Evolutionary conservation across 495 filamentous ascomycete species (phyloP).

Genomic region (Tuber magnatum): DNA sequence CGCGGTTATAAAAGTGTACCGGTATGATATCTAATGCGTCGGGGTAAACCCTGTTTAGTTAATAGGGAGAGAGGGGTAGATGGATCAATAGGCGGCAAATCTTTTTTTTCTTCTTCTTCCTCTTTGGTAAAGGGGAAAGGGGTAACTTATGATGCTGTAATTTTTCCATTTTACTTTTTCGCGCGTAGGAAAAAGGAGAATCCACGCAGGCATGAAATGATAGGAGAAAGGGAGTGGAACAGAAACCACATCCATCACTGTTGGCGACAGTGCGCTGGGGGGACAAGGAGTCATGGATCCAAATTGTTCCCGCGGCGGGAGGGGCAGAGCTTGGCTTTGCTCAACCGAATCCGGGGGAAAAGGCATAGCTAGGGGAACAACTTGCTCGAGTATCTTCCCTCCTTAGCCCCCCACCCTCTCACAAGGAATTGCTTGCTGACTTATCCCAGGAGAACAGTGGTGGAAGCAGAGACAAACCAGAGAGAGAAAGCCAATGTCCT

Average conservation of each 20-base stretch:
- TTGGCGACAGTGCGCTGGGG: neutral
- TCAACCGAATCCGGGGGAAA: slow-evolving; percentile 2
- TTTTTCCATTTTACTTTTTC: neutral
- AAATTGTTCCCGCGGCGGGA: neutral
- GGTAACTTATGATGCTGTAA: neutral
- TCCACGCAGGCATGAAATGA: neutral
- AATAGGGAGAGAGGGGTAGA: neutral
- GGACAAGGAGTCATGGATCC: neutral
- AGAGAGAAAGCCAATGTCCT: neutral
- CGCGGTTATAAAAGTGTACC: neutral
- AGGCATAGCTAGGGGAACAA: neutral
- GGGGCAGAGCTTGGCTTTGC: neutral
- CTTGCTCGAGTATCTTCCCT: neutral
- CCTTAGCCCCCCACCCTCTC: neutral
- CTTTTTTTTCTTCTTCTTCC: neutral
- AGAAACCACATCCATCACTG: neutral
- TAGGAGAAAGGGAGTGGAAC: neutral
- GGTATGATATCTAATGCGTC: neutral
- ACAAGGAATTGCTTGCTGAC: neutral
- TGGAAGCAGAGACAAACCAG: neutral
- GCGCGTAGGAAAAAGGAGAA: neutral
- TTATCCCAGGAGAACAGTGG: neutral
- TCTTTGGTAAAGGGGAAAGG: neutral
- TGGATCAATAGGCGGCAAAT: neutral
- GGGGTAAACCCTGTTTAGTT: neutral